Percentiles rank a stretch among this genome's conserved stretches.
These are phyloP conservation scores for Platanthera zijinensis DNA, from an alignment of 106 monocot genomes.

Conservation along the genomic window DNA sequence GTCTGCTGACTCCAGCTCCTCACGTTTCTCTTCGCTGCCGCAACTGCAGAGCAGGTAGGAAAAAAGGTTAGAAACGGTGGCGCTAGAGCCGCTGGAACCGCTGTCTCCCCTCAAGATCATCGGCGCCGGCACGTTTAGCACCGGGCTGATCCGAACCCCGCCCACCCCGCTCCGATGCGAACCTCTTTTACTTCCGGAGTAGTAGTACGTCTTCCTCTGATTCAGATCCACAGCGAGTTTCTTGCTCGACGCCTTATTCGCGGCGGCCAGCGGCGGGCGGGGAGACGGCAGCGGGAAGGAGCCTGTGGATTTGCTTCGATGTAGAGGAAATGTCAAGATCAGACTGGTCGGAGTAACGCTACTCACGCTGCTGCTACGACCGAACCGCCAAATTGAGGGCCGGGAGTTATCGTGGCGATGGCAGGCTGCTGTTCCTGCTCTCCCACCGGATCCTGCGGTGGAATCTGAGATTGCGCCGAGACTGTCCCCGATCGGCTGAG, in stretches of 20 bases:
- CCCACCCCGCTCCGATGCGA: background rate
- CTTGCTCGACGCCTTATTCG: background rate
- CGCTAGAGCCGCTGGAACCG: background rate
- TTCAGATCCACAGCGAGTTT: background rate
- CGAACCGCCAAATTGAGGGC: slow-evolving; percentile 1
- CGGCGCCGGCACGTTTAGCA: slow-evolving; percentile 5
- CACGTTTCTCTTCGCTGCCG: background rate
- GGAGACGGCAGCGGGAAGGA: background rate
- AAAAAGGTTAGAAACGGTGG: background rate
- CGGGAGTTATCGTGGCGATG: background rate
- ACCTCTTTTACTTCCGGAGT: slow-evolving; percentile 1
- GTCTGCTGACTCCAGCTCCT: background rate
- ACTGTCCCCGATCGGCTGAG: background rate
- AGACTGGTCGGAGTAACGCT: background rate
- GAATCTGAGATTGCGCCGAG: background rate
- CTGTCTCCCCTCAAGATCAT: background rate
- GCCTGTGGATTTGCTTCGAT: slow-evolving; percentile 5
- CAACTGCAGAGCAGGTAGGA: slow-evolving; percentile 9
- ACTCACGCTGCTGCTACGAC: slow-evolving; percentile 3
- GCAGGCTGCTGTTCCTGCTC: background rate
- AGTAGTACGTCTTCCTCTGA: slow-evolving; percentile 9
- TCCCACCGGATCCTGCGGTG: background rate
- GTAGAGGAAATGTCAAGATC: background rate
- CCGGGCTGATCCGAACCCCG: slow-evolving; percentile 10
- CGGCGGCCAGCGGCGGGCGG: background rate